phyloP scores from a whole-genome alignment of 306 rosid species.

The Cucurbita maxima region DNA sequence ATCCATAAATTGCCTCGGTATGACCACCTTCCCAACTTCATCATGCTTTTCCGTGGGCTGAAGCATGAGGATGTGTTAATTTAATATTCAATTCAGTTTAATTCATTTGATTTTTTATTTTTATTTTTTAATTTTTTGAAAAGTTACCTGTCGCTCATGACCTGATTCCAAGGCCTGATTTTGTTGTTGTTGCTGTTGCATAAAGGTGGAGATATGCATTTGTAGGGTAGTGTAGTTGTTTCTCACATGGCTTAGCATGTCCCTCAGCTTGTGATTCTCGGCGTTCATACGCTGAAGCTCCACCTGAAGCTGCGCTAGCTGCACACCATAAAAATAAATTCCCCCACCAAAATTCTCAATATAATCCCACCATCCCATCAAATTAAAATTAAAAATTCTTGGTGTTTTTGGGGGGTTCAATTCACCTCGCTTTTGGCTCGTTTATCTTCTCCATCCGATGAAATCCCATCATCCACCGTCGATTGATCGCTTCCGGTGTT shows the following conservation, averaged over 20 bases:
- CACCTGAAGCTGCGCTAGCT: slow-evolving; percentile 59
- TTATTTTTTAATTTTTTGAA: too few relatives aligned
- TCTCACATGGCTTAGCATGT: slow-evolving; percentile 66
- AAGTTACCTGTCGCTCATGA: slow-evolving; percentile 22
- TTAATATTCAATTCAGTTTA: too few relatives aligned
- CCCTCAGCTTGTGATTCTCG: slow-evolving; percentile 63
- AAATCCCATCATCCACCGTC: slow-evolving; percentile 65
- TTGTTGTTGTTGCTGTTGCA: slow-evolving; percentile 40
- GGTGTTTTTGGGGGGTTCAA: background rate
- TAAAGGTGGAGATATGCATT: slow-evolving; percentile 44
- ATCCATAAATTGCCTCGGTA: slow-evolving; percentile 52
- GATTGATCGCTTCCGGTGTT: slow-evolving; percentile 85
- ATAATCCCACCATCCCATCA: background rate
- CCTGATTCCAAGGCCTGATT: slow-evolving; percentile 16
- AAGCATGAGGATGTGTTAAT: too few relatives aligned
- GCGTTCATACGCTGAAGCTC: slow-evolving; percentile 65
- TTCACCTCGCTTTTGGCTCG: slow-evolving; percentile 57
- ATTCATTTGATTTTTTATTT: too few relatives aligned
- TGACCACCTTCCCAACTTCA: slow-evolving; percentile 20
- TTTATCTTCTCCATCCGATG: slow-evolving; percentile 49
- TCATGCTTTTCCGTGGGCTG: slow-evolving; percentile 16
- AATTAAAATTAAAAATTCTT: background rate
- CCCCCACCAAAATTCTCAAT: background rate
- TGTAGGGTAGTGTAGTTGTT: slow-evolving; percentile 60
- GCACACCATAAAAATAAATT: background rate